Evolutionary conservation across 768 basidiomycete genomes (phyloP).

Genomic region (Podaxis sp.): DNA sequence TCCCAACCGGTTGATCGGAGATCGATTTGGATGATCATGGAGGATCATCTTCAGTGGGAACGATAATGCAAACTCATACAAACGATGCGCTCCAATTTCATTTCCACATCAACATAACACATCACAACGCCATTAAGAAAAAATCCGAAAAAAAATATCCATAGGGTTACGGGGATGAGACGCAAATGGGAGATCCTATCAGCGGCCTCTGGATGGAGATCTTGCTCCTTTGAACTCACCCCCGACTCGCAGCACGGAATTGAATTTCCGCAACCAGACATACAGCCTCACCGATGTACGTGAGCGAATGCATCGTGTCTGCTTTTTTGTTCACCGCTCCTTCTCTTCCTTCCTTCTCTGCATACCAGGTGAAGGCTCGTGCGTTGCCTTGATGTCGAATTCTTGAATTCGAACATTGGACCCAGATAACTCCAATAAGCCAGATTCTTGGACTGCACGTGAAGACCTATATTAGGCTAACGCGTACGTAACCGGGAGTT

Average conservation of each 20-base stretch:
- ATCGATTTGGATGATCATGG: background rate
- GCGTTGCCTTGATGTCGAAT: conserved; percentile 12
- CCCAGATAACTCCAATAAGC: conserved; percentile 1
- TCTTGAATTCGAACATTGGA: conserved; percentile 3
- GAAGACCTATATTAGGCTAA: conserved; percentile 9
- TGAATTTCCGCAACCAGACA: background rate
- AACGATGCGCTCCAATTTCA: background rate
- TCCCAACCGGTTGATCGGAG: background rate
- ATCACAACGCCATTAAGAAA: background rate
- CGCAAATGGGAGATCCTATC: conserved; percentile 10
- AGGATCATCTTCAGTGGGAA: background rate
- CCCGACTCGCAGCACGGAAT: conserved; percentile 1
- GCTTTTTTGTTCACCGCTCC: background rate
- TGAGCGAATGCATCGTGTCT: background rate
- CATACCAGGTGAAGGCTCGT: background rate
- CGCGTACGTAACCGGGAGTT: conserved; percentile 3
- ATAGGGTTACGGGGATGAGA: background rate
- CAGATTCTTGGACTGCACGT: conserved; percentile 9
- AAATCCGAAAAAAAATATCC: background rate
- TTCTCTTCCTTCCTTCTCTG: background rate
- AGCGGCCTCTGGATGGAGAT: conserved; percentile 10
- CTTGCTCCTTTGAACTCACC: conserved; percentile 3
- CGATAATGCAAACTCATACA: background rate
- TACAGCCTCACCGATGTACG: background rate
- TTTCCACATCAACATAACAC: conserved; percentile 3